Conservation (phyloP, 768 basidiomycete species). For the Suillus tomentosus region DNA sequence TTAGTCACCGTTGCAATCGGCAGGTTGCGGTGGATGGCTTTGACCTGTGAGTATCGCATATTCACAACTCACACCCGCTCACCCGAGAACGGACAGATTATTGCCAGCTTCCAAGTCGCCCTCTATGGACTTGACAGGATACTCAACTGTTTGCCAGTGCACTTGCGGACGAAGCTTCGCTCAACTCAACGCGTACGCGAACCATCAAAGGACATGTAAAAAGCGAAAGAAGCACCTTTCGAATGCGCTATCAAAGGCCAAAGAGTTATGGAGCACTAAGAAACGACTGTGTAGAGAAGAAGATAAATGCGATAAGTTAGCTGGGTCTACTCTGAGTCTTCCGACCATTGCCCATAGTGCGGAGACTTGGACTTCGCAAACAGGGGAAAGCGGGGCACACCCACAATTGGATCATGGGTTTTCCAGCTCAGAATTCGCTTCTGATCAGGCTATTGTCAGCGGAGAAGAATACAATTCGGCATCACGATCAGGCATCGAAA, state of each 20-base stretch:
- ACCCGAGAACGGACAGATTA: neutral
- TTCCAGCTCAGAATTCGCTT: neutral
- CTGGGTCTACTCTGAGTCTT: neutral
- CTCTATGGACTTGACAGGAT: neutral
- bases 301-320: neutral
- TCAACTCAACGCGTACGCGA: neutral
- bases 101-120: neutral
- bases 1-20: neutral
- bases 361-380: neutral
- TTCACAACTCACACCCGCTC: neutral
- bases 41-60: neutral
- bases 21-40: neutral
- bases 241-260: conserved; percentile 7
- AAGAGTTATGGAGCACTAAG: neutral
- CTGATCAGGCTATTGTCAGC: neutral
- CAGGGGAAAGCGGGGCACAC: neutral
- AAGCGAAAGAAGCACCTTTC: neutral
- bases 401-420: neutral
- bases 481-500: no score
- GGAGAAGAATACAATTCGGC: neutral
- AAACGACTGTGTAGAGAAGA: neutral
- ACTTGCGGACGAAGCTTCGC: neutral
- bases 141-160: neutral
- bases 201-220: conserved; percentile 1
- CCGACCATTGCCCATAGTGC: neutral